A percentile compares a stretch with the other conserved stretches of the same genome.
Conservation (phyloP, 805 yeast genomes). For the Cyberlindnera misumaiensis region DNA sequence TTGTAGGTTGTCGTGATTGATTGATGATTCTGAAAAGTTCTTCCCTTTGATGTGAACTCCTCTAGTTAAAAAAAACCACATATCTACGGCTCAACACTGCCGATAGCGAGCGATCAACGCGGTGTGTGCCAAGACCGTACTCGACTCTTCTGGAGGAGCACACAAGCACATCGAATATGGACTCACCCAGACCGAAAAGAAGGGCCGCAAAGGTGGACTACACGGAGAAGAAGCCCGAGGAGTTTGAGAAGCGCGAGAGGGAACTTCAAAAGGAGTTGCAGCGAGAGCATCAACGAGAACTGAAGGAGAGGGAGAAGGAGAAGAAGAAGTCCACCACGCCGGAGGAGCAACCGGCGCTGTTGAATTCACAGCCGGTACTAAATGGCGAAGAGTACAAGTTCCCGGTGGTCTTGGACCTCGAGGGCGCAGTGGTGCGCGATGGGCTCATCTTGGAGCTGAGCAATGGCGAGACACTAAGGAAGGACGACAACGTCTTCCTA, state of each 20-base stretch:
- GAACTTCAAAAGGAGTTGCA: slow-evolving; percentile 1
- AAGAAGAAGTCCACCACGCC: slow-evolving; percentile 11
- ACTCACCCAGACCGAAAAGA: slow-evolving; percentile 8
- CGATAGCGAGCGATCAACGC: too few relatives aligned
- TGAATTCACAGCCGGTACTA: slow-evolving; percentile 21
- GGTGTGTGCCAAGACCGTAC: too few relatives aligned
- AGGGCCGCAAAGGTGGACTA: slow-evolving; percentile 23
- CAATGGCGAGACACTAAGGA: slow-evolving; percentile 19
- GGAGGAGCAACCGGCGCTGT: slow-evolving; percentile 6
- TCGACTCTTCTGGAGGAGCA: neutral
- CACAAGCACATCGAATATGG: neutral
- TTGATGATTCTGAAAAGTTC: too few relatives aligned
- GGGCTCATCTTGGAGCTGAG: slow-evolving; percentile 13
- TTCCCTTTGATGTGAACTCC: too few relatives aligned
- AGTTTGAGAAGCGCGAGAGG: slow-evolving; percentile 4
- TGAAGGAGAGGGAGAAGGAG: slow-evolving; percentile 6
- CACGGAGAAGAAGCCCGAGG: slow-evolving; percentile 15
- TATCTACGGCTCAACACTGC: too few relatives aligned
- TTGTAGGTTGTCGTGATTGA: too few relatives aligned
- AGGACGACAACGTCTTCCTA: slow-evolving; percentile 66
- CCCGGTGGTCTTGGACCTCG: slow-evolving; percentile 31
- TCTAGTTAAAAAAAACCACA: too few relatives aligned
- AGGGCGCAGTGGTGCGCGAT: slow-evolving; percentile 30
- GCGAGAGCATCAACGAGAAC: neutral
- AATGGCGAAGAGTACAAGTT: slow-evolving; percentile 15